Percentiles rank a stretch among this genome's conserved stretches.
phyloP scores from a whole-genome alignment of 495 filamentous ascomycete genomes.

The Neurospora sp. region DNA sequence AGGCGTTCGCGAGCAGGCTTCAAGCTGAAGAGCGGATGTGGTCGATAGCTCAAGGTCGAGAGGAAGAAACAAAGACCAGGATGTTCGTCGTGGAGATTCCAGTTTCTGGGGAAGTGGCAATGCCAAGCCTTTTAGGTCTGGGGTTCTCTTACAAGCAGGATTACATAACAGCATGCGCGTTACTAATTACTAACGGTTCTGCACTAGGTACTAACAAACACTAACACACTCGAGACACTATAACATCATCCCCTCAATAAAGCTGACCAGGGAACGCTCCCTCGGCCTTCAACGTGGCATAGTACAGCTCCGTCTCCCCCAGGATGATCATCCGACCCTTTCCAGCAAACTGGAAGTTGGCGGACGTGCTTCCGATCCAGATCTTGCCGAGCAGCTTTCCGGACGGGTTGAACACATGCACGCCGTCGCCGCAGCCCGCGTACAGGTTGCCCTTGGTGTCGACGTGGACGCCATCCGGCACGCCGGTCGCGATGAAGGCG shows the following conservation, averaged over 20 bases:
- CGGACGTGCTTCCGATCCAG: slow-evolving; percentile 29
- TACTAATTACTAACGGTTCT: neutral
- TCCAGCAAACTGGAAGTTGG: slow-evolving; percentile 51
- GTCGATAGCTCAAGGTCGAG: neutral
- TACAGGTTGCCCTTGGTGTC: slow-evolving; percentile 54
- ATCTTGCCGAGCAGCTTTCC: slow-evolving; percentile 52
- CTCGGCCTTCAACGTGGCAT: slow-evolving; percentile 35
- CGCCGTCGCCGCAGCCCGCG: slow-evolving; percentile 48
- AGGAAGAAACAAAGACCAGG: neutral
- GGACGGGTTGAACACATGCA: slow-evolving; percentile 50
- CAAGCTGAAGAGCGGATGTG: neutral
- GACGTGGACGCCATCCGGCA: slow-evolving; percentile 51
- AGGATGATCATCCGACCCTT: slow-evolving; percentile 41
- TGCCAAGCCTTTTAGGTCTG: neutral
- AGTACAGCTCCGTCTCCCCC: slow-evolving; percentile 40
- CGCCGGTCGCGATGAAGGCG: slow-evolving; percentile 43
- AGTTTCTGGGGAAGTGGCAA: neutral
- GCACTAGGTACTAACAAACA: neutral
- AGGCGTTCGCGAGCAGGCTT: neutral
- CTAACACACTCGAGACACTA: neutral
- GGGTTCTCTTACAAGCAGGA: neutral
- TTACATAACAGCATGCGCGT: neutral
- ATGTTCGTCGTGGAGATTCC: neutral
- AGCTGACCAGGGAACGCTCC: slow-evolving; percentile 22
- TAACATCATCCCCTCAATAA: slow-evolving; percentile 1